Conservation (phyloP, 169 alveolate species). For the Plasmodium vivax region DNA sequence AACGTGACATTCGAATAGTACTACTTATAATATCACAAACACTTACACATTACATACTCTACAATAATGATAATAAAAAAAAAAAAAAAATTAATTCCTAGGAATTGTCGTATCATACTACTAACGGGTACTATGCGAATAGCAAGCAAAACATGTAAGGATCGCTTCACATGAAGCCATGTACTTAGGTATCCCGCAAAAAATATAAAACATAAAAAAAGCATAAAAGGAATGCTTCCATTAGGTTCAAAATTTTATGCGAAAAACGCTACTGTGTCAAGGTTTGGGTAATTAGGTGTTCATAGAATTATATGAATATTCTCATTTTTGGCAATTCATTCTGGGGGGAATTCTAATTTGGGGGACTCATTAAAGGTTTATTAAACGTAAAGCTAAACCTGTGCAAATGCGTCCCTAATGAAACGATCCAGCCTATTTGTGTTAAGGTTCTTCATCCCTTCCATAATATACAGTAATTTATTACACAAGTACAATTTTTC, state of each 20-base stretch:
- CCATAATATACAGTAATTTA: not conserved
- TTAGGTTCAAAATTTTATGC: not conserved
- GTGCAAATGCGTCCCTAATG: not conserved
- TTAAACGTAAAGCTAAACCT: not conserved
- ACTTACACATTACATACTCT: not conserved
- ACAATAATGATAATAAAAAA: not conserved
- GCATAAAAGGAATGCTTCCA: not conserved
- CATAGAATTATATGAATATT: not conserved
- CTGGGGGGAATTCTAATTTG: not conserved
- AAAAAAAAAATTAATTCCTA: not conserved
- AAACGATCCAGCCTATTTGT: not conserved
- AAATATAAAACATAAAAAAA: not conserved
- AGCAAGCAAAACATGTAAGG: not conserved
- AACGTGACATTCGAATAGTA: not conserved
- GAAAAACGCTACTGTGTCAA: not conserved
- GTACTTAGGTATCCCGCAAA: not conserved
- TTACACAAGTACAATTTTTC: not conserved
- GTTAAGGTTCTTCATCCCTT: not conserved
- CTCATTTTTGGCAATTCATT: not conserved
- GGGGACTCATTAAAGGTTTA: not conserved
- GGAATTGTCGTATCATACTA: not conserved
- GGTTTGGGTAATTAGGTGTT: not conserved
- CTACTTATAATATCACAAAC: slow-evolving; percentile 1
- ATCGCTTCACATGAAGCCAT: not conserved
- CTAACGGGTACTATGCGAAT: not conserved